Base-by-base conservation (phyloP, 2,329 filamentous ascomycete species). In the Pseudopithomyces maydicus region DNA sequence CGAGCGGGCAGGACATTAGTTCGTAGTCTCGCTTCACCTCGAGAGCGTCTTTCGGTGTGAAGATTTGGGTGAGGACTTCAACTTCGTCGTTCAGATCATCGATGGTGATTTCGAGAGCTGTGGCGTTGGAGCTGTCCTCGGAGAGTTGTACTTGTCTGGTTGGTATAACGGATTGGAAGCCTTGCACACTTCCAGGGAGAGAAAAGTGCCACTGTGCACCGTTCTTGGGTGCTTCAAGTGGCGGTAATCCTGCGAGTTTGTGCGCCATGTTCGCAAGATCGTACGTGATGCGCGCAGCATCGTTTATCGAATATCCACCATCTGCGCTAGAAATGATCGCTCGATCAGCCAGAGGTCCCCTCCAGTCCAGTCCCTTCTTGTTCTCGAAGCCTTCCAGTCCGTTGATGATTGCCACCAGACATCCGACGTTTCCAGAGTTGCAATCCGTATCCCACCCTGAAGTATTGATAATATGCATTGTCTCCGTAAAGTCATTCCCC, bases 191-290 rank as follows among this genome's bases (percentile, higher is more conserved):
- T 0, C 74, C 74, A 0, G 74, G 73, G 10, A 77, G 65, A 6
- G 62, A 63, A 52, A 77, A 77, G 52, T 77, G 74, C 43, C 74
- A 77, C 48, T 77, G 75, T 1, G 74, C 72, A 10, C 73, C 75
- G 17, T 64, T 54, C 15, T 76, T 75, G 2, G 74, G 72, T 4
- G 62, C 58, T 6, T 52, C 10, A 8, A 72, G 55, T 0, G 56
- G 52, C 0, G 51, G 29, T 29, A 63, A 29, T 1, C 66, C 68
- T 2, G 62, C 66, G 5, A 75, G 60, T 20, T 56, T 57, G 6
- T 59, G 61, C 2, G 74, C 74, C 11, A 69, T 52, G 26, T 72
- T 70, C 11, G 56, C 65, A 5, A 77, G 56, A 32, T 74, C 68
- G 14, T 67, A 61, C 1, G 74, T 66, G 26, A 77, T 68, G 8